Evolutionary conservation across 179 eudicot species (phyloP).

Genomic region (Amaranthus tricolor): DNA sequence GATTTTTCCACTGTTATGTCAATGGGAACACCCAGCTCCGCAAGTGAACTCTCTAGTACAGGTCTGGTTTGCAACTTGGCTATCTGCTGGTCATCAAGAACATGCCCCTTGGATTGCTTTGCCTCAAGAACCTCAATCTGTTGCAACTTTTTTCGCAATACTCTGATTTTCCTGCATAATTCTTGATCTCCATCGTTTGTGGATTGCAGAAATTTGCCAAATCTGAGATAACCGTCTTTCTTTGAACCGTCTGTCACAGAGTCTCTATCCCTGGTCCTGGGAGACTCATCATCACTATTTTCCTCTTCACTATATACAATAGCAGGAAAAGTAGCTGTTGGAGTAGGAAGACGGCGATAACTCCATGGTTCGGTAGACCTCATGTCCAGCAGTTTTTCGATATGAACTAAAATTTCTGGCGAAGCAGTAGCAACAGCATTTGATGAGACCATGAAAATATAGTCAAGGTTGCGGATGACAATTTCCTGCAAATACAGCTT

Average conservation of each 20-base stretch:
- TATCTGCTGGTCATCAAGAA: conserved; percentile 88
- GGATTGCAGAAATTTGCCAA: conserved; percentile 56
- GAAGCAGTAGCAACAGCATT: conserved; percentile 67
- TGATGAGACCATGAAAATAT: conserved; percentile 63
- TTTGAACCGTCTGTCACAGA: conserved; percentile 28
- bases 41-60: conserved; percentile 60
- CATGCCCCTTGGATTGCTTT: conserved; percentile 63
- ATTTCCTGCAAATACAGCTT: conserved; percentile 61
- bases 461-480: conserved; percentile 82
- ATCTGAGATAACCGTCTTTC: conserved; percentile 39
- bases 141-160: conserved; percentile 82
- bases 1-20: conserved; percentile 37
- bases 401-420: conserved; percentile 59
- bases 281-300: conserved; percentile 55
- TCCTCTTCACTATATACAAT: conserved; percentile 87
- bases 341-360: conserved; percentile 82
- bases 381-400: conserved; percentile 71
- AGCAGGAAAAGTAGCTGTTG: conserved; percentile 88
- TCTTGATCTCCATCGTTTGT: conserved; percentile 45
- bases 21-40: conserved; percentile 74
- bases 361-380: conserved; percentile 96
- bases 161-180: conserved; percentile 53
- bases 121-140: conserved; percentile 97
- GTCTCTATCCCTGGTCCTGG: conserved; percentile 50
- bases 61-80: conserved; percentile 73